Evolutionary conservation across 2,329 filamentous ascomycete genomes (phyloP).

Genomic region (Pyrenophora tritici-repentis): DNA sequence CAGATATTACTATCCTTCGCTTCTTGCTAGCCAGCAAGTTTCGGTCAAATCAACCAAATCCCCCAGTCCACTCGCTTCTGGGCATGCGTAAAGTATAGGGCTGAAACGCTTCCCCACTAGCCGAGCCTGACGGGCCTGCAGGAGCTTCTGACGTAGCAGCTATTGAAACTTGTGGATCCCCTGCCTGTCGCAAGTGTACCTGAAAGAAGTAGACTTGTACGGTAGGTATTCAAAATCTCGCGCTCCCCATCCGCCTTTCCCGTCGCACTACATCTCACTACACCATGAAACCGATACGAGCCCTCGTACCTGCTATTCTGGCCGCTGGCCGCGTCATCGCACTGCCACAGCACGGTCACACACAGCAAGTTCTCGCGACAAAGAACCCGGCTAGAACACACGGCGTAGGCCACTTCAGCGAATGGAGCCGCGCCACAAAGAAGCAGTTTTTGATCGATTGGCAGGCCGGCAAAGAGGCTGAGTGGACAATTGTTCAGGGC

Average conservation of each 20-base stretch:
- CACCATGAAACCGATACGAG: slow-evolving; percentile 25
- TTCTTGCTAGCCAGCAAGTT: background rate
- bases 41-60: too few species aligned
- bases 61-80: background rate
- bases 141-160: slow-evolving; percentile 11
- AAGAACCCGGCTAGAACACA: slow-evolving; percentile 17
- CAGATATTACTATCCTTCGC: too few species aligned
- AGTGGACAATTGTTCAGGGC: slow-evolving; percentile 55
- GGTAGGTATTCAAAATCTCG: background rate
- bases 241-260: background rate
- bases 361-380: slow-evolving; percentile 24
- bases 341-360: slow-evolving; percentile 21
- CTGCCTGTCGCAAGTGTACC: slow-evolving; percentile 1
- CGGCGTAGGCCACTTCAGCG: slow-evolving; percentile 56
- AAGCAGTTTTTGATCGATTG: slow-evolving; percentile 55
- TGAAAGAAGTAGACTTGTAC: slow-evolving; percentile 1
- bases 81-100: background rate
- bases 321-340: slow-evolving; percentile 17
- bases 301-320: slow-evolving; percentile 20
- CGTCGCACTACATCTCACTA: slow-evolving; percentile 2
- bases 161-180: slow-evolving; percentile 1
- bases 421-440: slow-evolving; percentile 55
- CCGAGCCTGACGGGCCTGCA: background rate
- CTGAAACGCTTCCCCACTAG: slow-evolving; percentile 9
- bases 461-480: slow-evolving; percentile 49